Conservation (phyloP, 495 filamentous ascomycete genomes). For the Pyrenula aspistea region DNA sequence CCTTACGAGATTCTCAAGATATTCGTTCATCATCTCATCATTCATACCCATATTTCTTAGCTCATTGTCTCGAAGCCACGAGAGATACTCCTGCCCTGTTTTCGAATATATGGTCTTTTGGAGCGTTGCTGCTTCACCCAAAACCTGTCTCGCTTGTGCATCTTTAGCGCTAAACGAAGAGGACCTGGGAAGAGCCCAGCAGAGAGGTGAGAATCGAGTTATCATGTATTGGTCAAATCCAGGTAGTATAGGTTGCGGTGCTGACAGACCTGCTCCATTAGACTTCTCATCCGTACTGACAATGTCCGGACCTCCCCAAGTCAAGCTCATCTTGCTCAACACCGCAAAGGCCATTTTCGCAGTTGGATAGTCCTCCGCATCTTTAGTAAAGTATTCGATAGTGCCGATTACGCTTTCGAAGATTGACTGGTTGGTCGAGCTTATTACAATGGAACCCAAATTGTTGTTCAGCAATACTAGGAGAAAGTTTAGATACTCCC, state of each 20-base stretch:
- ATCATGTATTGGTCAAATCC: constrained; percentile 93
- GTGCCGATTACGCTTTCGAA: constrained; percentile 79
- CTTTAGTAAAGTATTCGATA: constrained; percentile 71
- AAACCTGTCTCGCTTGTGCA: constrained; percentile 70
- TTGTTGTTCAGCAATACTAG: constrained; percentile 81
- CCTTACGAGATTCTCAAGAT: constrained; percentile 38
- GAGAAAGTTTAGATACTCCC: constrained; percentile 86
- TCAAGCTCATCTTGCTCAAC: constrained; percentile 60
- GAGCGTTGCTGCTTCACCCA: constrained; percentile 70
- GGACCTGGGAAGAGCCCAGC: constrained; percentile 72
- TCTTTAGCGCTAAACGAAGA: constrained; percentile 71
- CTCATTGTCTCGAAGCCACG: constrained; percentile 40
- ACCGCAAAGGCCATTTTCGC: constrained; percentile 78
- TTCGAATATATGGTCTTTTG: constrained; percentile 84
- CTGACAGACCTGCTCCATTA: constrained; percentile 16
- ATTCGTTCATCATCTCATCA: constrained; percentile 38
- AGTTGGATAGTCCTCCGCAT: constrained; percentile 59
- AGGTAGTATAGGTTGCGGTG: constrained; percentile 46
- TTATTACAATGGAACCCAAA: constrained; percentile 76
- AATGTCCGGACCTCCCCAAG: constrained; percentile 78
- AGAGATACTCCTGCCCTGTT: constrained; percentile 52
- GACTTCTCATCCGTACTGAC: constrained; percentile 33
- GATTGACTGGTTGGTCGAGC: constrained; percentile 69
- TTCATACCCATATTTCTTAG: constrained; percentile 42
- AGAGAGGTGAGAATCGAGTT: constrained; percentile 70